A percentile compares a stretch with the other conserved stretches of the same genome.
phyloP scores from a whole-genome alignment of 805 yeast species.

The Lachancea quebecensis region DNA sequence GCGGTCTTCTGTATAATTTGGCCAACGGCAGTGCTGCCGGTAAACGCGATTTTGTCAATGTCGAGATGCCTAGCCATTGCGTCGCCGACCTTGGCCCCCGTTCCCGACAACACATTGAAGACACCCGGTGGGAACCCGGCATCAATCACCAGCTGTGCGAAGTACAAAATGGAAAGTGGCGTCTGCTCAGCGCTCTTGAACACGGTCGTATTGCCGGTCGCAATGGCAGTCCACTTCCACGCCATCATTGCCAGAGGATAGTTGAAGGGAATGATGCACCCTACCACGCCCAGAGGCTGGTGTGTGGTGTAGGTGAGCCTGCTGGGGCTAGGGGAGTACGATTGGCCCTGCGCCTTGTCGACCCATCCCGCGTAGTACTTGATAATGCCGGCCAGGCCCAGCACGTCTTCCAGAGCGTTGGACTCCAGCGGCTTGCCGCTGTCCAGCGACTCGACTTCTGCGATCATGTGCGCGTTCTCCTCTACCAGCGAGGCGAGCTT shows the following conservation, averaged over 20 bases:
- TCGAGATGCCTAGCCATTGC: constrained; percentile 40
- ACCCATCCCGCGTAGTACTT: constrained; percentile 72
- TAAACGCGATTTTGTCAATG: constrained; percentile 47
- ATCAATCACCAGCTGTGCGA: constrained; percentile 38
- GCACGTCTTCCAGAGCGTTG: constrained; percentile 54
- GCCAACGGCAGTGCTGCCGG: constrained; percentile 49
- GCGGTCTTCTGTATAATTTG: constrained; percentile 38
- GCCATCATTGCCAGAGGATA: constrained; percentile 45
- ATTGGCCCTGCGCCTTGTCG: constrained; percentile 58
- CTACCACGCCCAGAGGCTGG: constrained; percentile 48
- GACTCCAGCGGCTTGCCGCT: constrained; percentile 49
- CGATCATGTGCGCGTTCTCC: constrained; percentile 42
- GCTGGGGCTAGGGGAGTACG: constrained; percentile 51
- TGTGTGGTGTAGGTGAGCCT: constrained; percentile 50
- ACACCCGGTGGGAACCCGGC: constrained; percentile 48
- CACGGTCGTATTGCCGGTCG: constrained; percentile 42
- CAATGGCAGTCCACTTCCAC: constrained; percentile 44
- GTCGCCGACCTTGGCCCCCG: constrained; percentile 40
- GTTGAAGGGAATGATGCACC: constrained; percentile 48
- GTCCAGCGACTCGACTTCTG: constrained; percentile 53
- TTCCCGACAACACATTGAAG: constrained; percentile 40
- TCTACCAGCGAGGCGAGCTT: constrained; percentile 46
- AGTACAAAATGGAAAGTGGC: constrained; percentile 40
- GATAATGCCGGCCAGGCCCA: constrained; percentile 47
- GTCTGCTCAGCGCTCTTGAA: constrained; percentile 46